These are phyloP conservation scores for Claviceps monticola DNA, from an alignment of 2,329 filamentous ascomycete species.

Conservation along the genomic window DNA sequence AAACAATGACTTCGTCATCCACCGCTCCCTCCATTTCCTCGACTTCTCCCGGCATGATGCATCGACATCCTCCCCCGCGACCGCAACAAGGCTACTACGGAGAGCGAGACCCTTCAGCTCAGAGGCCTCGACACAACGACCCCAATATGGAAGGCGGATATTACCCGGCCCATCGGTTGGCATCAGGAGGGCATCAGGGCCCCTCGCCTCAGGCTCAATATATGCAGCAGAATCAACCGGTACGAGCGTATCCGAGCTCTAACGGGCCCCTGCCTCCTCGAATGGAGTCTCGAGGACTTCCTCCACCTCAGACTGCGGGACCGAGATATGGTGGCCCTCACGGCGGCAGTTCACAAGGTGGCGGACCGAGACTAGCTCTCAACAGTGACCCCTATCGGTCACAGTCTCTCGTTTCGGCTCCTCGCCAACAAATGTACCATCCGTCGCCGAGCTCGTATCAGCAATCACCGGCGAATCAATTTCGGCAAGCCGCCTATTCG, in stretches of 20 bases:
- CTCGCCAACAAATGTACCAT: constrained; percentile 60
- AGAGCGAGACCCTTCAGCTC: constrained; percentile 15
- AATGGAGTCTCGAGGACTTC: constrained; percentile 45
- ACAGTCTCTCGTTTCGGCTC: constrained; percentile 73
- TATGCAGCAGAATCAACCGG: constrained; percentile 28
- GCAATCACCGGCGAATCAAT: constrained; percentile 55
- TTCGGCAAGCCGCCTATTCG: constrained; percentile 61
- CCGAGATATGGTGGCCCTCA: constrained; percentile 34
- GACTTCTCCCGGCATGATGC: constrained; percentile 37
- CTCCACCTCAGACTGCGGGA: constrained; percentile 27
- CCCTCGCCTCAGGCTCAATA: constrained; percentile 31
- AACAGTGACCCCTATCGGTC: constrained; percentile 80
- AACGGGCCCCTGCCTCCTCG: constrained; percentile 43
- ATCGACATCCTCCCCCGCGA: constrained; percentile 49
- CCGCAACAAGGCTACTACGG: constrained; percentile 26
- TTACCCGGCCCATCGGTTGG: constrained; percentile 37
- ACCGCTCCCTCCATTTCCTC: constrained; percentile 49
- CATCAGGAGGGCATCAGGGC: constrained; percentile 31
- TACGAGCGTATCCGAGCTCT: constrained; percentile 32
- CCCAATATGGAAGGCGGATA: constrained; percentile 35
- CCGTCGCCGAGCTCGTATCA: constrained; percentile 48
- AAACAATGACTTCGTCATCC: constrained; percentile 83
- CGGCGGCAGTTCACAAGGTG: constrained; percentile 49
- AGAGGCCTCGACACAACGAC: constrained; percentile 18
- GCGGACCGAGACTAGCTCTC: constrained; percentile 52